Evolutionary conservation across 768 basidiomycete species (phyloP).

Genomic region (Tephrocybe sp.): DNA sequence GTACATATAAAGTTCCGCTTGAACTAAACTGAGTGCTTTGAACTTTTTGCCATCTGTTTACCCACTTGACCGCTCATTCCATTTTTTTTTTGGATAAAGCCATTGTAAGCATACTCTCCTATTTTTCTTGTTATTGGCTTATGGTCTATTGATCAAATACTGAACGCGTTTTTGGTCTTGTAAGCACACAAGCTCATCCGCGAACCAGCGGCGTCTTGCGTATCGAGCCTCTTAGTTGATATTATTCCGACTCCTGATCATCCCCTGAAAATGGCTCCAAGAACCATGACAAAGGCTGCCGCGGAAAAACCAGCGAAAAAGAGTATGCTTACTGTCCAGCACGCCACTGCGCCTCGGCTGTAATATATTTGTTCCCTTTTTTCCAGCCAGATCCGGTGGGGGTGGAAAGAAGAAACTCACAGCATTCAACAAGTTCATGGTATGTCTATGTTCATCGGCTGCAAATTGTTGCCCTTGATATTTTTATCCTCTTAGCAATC

Average conservation of each 20-base stretch:
- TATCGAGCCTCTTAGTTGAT: not conserved
- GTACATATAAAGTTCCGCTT: constrained; percentile 68
- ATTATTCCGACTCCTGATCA: not conserved
- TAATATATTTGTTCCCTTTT: constrained; percentile 19
- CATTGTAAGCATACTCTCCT: constrained; percentile 4
- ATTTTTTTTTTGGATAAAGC: constrained; percentile 4
- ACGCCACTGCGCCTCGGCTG: constrained; percentile 14
- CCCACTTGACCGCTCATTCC: constrained; percentile 17
- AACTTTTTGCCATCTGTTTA: constrained; percentile 43
- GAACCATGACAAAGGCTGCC: constrained; percentile 36
- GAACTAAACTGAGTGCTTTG: constrained; percentile 44
- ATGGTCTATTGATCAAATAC: not conserved
- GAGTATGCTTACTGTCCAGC: constrained; percentile 38
- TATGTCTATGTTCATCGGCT: constrained; percentile 18
- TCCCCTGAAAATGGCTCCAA: constrained; percentile 42
- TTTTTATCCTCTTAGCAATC: constrained; percentile 49
- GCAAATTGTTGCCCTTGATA: not conserved
- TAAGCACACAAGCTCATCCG: not conserved
- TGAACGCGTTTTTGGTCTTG: constrained; percentile 22
- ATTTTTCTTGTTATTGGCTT: not conserved
- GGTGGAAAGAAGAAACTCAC: constrained; percentile 62
- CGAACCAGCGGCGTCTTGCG: constrained; percentile 4
- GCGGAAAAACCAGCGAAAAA: constrained; percentile 57
- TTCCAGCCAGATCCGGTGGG: constrained; percentile 48
- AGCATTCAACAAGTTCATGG: constrained; percentile 77